phyloP scores from a whole-genome alignment of 495 filamentous ascomycete species.

The Sporormia fimetaria region DNA sequence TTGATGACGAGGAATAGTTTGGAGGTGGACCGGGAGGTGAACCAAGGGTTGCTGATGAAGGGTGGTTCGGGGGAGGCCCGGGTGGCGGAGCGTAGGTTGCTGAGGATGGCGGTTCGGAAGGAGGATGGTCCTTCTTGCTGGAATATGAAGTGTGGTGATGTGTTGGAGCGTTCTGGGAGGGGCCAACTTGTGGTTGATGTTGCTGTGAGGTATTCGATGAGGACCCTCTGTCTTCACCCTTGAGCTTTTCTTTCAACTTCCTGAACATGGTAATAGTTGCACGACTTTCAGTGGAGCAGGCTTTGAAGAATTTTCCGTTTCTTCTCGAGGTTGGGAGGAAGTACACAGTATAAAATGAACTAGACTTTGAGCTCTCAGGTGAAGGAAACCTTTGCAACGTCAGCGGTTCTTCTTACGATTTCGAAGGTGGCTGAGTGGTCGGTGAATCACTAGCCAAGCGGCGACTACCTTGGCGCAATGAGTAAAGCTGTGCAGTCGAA shows the following conservation, averaged over 20 bases:
- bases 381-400: too few species aligned
- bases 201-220: neutral
- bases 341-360: too few species aligned
- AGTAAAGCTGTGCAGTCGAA: too few species aligned
- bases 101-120: too few species aligned
- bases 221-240: too few species aligned
- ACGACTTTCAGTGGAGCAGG: neutral
- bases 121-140: slow-evolving; percentile 5
- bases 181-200: neutral
- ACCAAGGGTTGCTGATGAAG: slow-evolving; percentile 1
- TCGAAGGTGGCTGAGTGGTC: too few species aligned
- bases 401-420: too few species aligned
- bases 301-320: neutral
- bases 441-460: too few species aligned
- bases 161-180: neutral
- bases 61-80: slow-evolving; percentile 23
- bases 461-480: too few species aligned
- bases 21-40: slow-evolving; percentile 27
- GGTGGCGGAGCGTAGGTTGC: too few species aligned
- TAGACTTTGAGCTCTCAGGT: too few species aligned
- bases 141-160: neutral
- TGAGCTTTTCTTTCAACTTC: slow-evolving; percentile 18
- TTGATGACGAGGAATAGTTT: slow-evolving; percentile 4
- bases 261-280: slow-evolving; percentile 13
- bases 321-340: too few species aligned